Base-by-base conservation (phyloP, 768 basidiomycete genomes). In the Suillus fuscotomentosus region DNA sequence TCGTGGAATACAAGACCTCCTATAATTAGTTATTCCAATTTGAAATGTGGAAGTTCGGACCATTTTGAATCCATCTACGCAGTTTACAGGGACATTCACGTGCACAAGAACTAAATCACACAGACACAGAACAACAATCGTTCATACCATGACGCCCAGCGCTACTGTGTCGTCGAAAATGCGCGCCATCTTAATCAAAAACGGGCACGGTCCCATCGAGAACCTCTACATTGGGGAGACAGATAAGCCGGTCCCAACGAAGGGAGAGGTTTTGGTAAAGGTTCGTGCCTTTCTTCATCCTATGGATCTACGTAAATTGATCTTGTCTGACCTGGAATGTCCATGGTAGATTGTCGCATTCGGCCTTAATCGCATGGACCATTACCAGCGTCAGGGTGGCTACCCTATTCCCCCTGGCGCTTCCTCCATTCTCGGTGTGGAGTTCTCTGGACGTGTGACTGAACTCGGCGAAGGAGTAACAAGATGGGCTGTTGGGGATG, bases 351-450 rank as follows among this genome's bases (percentile, higher is more conserved):
- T 92, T 71, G 86, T 86, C 74, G 89, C 89, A 1, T 95, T 96
- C 73, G 92, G 93, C n/a, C 76, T 96, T 65, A 96, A 96, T 76
- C 84, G 95, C 38, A 89, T 93, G 93, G 94, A 96, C 71, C 81
- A 94, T 61, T 60, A 68, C 7, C 94, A 93, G 73, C 85, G 90
- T 7, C 81, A 87, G 71, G 91, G 89, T 1, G 70, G 73, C n/a
- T 95, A 95, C 73, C 89, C 91, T 20, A 77, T 83, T n/a, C 94
- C 94, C 38, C 82, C 88, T n/a, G 90, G 88, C 48, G 84, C 86
- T 22, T 88, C 89, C 42, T 76, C 81, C 8, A 88, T 95, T 71
- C 82, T 96, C 10, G 94, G 95, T 4, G 91, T 95, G 51, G 95
- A 97, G 75, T 97, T 96, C 73, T 86, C 93, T 27, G 92, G 93